Evolutionary conservation across 78 protist genomes (phyloP).

Genomic region (Cavenderia fasciculata): DNA sequence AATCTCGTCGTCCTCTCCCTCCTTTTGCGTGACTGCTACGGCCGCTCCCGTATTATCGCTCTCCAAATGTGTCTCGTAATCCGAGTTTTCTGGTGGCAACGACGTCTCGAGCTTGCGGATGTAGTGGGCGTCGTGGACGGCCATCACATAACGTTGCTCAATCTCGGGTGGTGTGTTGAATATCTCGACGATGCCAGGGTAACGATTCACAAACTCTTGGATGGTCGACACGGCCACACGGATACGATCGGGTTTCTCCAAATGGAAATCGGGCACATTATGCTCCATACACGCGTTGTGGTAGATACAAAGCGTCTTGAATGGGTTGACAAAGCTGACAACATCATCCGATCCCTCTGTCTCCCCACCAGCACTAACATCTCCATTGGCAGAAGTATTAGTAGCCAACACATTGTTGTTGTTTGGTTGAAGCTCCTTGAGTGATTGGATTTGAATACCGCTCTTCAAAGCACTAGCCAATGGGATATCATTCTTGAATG

Average conservation of each 20-base stretch:
- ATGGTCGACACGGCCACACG: conserved; percentile 35
- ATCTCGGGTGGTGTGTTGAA: conserved; percentile 64
- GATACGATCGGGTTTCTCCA: conserved; percentile 80
- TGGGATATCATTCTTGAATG: conserved; percentile 3
- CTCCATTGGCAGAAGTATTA: background rate
- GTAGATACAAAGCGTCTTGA: conserved; percentile 65
- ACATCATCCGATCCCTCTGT: too few species aligned
- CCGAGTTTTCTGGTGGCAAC: conserved; percentile 53
- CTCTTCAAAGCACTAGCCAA: background rate
- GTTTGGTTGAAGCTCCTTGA: background rate
- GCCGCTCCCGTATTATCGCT: conserved; percentile 44
- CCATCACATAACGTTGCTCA: conserved; percentile 48
- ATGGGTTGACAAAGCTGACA: background rate
- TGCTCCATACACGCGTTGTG: conserved; percentile 61
- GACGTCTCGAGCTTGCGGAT: conserved; percentile 41
- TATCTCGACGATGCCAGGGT: conserved; percentile 29
- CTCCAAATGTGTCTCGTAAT: conserved; percentile 61
- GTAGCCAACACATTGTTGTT: background rate
- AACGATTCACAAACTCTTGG: background rate
- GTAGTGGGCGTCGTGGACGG: conserved; percentile 79
- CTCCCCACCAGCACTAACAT: too few species aligned
- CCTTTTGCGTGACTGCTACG: conserved; percentile 44
- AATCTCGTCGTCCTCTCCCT: conserved; percentile 53
- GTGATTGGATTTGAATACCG: too few species aligned
- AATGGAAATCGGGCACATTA: conserved; percentile 70